These are phyloP conservation scores for Malus orientalis DNA, from an alignment of 306 rosid species.

Conservation along the genomic window DNA sequence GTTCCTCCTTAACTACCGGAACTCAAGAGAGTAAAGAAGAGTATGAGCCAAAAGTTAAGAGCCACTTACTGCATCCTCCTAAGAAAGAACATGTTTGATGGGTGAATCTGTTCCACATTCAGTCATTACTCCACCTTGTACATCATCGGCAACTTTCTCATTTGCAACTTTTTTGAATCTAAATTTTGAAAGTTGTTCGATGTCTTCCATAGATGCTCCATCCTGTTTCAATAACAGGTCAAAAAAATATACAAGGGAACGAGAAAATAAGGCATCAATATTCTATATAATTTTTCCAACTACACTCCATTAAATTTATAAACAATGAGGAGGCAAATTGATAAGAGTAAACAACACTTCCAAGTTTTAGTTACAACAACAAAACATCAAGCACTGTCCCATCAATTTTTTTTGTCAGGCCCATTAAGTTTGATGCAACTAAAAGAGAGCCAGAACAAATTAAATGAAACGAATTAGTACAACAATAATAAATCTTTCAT, in stretches of 20 bases:
- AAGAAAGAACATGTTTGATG: slow-evolving; percentile 54
- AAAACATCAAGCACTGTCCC: neutral
- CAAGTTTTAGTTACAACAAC: neutral
- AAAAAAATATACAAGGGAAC: neutral
- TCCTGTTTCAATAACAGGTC: slow-evolving; percentile 44
- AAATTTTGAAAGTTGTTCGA: slow-evolving; percentile 71
- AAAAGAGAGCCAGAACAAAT: neutral
- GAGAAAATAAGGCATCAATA: neutral
- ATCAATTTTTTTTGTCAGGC: neutral
- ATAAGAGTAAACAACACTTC: neutral
- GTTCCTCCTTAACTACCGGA: neutral
- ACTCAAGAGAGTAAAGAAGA: neutral
- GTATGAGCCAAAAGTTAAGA: neutral
- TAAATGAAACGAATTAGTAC: neutral
- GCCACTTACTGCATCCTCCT: slow-evolving; percentile 72
- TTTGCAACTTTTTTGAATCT: slow-evolving; percentile 46
- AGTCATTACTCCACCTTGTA: slow-evolving; percentile 69
- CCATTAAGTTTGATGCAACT: neutral
- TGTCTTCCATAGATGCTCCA: slow-evolving; percentile 93
- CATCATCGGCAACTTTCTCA: slow-evolving; percentile 45
- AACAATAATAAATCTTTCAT: neutral
- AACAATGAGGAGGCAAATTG: neutral
- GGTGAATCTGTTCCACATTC: slow-evolving; percentile 69
- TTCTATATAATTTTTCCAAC: neutral
- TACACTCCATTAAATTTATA: neutral